Evolutionary conservation across 352 stramenopile species (phyloP).

Genomic region (Paralagenidium karlingii): DNA sequence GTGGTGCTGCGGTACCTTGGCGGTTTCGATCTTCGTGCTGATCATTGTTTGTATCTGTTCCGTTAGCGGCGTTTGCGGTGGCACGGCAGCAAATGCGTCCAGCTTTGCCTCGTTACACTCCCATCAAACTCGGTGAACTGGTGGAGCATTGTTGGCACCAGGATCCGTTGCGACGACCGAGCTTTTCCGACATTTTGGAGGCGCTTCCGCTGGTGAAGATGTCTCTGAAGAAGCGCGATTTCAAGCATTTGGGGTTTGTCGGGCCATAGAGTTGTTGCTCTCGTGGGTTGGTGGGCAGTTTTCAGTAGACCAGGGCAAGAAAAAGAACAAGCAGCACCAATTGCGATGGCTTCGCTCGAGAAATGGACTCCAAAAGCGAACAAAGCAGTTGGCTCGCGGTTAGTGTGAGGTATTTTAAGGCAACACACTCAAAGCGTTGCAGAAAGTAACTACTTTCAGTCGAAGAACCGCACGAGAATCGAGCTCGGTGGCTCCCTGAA

Average conservation of each 20-base stretch:
- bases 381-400: too few species aligned
- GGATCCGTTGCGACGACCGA: constrained; percentile 49
- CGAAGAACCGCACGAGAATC: too few species aligned
- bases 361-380: too few species aligned
- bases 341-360: too few species aligned
- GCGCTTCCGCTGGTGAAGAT: constrained; percentile 63
- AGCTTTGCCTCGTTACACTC: constrained; percentile 69
- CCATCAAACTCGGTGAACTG: constrained; percentile 66
- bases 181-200: constrained; percentile 68
- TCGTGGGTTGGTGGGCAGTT: too few species aligned
- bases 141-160: constrained; percentile 81
- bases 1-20: constrained; percentile 4
- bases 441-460: too few species aligned
- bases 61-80: constrained; percentile 64
- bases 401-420: too few species aligned
- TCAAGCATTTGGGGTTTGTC: constrained; percentile 70
- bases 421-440: too few species aligned
- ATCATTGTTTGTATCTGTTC: constrained; percentile 3
- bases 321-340: too few species aligned
- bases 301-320: too few species aligned
- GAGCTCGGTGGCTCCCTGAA: too few species aligned
- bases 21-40: constrained; percentile 2
- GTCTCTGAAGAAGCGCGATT: constrained; percentile 77
- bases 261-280: too few species aligned
- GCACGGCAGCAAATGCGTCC: constrained; percentile 75